These are phyloP conservation scores for Eragrostis curvula DNA, from an alignment of 176 grass and related monocot genomes.

Conservation along the genomic window DNA sequence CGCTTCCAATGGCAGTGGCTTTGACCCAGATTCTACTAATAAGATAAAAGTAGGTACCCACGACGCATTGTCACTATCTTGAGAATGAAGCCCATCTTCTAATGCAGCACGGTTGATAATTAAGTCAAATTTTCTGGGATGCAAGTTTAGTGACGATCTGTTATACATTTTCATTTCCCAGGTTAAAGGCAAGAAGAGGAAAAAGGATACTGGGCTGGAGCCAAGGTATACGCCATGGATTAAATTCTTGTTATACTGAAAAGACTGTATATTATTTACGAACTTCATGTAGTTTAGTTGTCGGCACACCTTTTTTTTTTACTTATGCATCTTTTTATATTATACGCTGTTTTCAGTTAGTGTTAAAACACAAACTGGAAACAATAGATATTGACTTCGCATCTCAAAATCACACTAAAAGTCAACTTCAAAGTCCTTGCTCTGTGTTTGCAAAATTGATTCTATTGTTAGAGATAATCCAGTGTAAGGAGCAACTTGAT, in stretches of 20 bases:
- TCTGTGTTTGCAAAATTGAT: not conserved
- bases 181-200: constrained; percentile 53
- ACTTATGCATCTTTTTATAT: not conserved
- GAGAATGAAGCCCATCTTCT: constrained; percentile 5
- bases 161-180: constrained; percentile 8
- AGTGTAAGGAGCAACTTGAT: not conserved
- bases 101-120: not conserved
- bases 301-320: not conserved
- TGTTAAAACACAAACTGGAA: not conserved
- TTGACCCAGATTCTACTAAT: constrained; percentile 29
- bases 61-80: not conserved
- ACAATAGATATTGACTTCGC: not conserved
- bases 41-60: constrained; percentile 48
- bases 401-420: not conserved
- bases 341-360: not conserved
- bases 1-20: constrained; percentile 37
- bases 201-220: constrained; percentile 43
- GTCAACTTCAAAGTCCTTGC: not conserved
- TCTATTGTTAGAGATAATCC: not conserved
- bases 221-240: constrained; percentile 37
- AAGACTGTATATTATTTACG: constrained; percentile 5
- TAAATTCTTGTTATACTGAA: not conserved
- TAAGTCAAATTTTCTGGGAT: not conserved
- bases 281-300: not conserved
- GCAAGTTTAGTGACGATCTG: not conserved